Base-by-base conservation (phyloP, 2,329 filamentous ascomycete genomes). In the Malbranchea cinnamomea region DNA sequence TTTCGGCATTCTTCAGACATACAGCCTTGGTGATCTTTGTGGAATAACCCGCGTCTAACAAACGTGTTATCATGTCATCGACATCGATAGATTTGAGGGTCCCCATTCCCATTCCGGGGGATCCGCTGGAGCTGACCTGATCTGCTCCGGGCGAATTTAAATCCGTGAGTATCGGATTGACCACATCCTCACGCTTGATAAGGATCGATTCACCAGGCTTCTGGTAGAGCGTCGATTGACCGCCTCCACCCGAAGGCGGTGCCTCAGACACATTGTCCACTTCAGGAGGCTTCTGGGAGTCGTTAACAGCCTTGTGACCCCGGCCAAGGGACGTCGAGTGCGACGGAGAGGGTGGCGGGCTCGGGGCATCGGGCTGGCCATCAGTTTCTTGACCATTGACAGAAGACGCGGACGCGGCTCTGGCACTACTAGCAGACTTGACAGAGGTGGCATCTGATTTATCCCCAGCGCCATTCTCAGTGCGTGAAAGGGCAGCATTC, bases 1-100 rank as follows among this genome's bases (percentile, higher is more conserved):
- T 95, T 55, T 98, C 89, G 22, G 89, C 89, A 50, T 98, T 95
- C 64, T 93, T 94, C 37, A 98, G 65, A 45, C 85, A 94, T 14
- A 95, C 87, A 13, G 84, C 83, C 65, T 98, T 98, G 38, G 89
- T 95, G 44, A 94, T 82, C 57, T 98, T 98, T 41, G 84, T 84
- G 25, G 84, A 80, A 50, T 98, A 98, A 8, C 81, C 89, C 6
- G 89, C 87, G 54, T 98, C 89, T 31, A 98, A 64, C 24, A 98
- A 69, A 24, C 89, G 75, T 46, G 85, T 84, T 50, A 98, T 98
- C 66, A 92, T 94, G 50, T 98, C 89, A 49, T 98, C 89, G 17
- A 98, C 65, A 51, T 98, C 89, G 43, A 89, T 81, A 20, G 85
- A 74, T 54, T 93, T 93, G 47, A 95, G 71, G 13, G 91, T 82